Percentiles rank a stretch among this genome's conserved stretches.
Evolutionary conservation across 257 asterid species (phyloP).

Genomic region (Solanum sejunctum): DNA sequence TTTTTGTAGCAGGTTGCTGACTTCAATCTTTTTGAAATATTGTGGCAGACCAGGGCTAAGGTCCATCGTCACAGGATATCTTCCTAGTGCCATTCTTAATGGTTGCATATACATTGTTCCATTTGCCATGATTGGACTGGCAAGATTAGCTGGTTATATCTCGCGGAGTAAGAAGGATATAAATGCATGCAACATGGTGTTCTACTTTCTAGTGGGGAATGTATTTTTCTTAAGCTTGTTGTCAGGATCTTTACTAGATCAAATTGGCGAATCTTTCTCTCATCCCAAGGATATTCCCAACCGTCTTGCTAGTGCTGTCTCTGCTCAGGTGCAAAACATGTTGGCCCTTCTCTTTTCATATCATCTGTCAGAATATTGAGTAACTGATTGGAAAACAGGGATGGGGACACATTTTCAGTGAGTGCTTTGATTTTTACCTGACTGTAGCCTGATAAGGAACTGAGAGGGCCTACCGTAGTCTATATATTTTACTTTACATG

Average conservation of each 20-base stretch:
- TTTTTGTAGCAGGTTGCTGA: background rate
- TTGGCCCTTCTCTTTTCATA: background rate
- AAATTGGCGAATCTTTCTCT: slow-evolving; percentile 63
- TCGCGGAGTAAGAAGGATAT: slow-evolving; percentile 79
- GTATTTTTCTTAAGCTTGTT: slow-evolving; percentile 78
- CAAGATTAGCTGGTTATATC: slow-evolving; percentile 59
- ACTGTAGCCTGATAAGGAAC: background rate
- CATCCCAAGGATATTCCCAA: slow-evolving; percentile 78
- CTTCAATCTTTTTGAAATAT: background rate
- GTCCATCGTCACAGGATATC: slow-evolving; percentile 79
- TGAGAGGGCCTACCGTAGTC: background rate
- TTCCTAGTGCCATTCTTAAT: slow-evolving; percentile 81
- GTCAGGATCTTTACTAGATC: slow-evolving; percentile 89
- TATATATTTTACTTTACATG: background rate
- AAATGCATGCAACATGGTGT: slow-evolving; percentile 81
- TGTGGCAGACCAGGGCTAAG: slow-evolving; percentile 72
- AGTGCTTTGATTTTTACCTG: background rate
- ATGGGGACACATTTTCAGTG: background rate
- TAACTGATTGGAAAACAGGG: background rate
- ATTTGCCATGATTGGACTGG: slow-evolving; percentile 59
- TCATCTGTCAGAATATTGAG: background rate
- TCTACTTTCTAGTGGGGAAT: slow-evolving; percentile 85
- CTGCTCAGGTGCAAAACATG: slow-evolving; percentile 55
- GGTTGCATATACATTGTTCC: slow-evolving; percentile 63
- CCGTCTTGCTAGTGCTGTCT: slow-evolving; percentile 80